These are phyloP conservation scores for Sonneratia alba DNA, from an alignment of 345 rosid genomes.

Conservation along the genomic window DNA sequence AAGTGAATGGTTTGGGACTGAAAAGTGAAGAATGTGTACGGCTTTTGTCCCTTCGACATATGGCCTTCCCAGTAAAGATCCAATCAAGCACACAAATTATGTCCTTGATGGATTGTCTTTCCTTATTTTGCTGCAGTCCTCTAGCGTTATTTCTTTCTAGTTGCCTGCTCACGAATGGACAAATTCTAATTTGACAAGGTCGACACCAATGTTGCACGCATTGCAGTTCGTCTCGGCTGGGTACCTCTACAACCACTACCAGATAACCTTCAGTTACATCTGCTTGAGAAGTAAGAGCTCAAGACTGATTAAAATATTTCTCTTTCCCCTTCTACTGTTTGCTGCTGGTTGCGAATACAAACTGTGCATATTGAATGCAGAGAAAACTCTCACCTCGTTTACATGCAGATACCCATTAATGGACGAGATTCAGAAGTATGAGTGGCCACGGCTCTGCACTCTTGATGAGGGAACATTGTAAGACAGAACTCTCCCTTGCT, in stretches of 20 bases:
- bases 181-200: slow-evolving; percentile 28
- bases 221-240: slow-evolving; percentile 73
- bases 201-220: slow-evolving; percentile 64
- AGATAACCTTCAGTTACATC: slow-evolving; percentile 45
- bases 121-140: too few species aligned
- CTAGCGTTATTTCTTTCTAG: neutral
- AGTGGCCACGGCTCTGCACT: slow-evolving; percentile 51
- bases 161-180: neutral
- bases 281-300: slow-evolving; percentile 32
- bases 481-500: slow-evolving; percentile 1
- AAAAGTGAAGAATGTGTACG: slow-evolving; percentile 70
- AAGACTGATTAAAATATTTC: neutral
- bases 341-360: neutral
- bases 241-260: slow-evolving; percentile 61
- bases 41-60: slow-evolving; percentile 41
- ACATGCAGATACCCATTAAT: slow-evolving; percentile 45
- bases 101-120: neutral
- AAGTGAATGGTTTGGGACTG: slow-evolving; percentile 44
- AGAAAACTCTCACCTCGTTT: neutral
- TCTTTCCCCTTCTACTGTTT: neutral
- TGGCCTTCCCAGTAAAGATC: slow-evolving; percentile 55
- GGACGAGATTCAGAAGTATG: slow-evolving; percentile 54
- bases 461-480: slow-evolving; percentile 50
- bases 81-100: neutral
- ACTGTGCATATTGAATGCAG: too few species aligned